Evolutionary conservation across 2,329 filamentous ascomycete genomes (phyloP).

Genomic region (Diaporthe sp.): DNA sequence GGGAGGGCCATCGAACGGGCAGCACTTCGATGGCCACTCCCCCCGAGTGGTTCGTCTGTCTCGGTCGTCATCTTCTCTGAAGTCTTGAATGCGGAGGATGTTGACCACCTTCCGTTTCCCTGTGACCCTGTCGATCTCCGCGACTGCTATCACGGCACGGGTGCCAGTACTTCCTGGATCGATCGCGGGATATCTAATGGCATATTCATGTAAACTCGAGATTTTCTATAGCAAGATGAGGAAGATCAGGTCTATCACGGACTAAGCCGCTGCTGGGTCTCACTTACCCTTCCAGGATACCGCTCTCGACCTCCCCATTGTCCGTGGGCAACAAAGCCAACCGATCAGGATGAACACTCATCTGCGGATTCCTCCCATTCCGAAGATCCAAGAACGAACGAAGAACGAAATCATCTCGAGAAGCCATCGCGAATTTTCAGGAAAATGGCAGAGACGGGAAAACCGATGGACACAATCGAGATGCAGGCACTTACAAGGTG

Average conservation of each 20-base stretch:
- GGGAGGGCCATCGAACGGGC: slow-evolving; percentile 25
- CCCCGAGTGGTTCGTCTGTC: background rate
- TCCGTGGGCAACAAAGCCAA: background rate
- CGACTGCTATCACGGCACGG: slow-evolving; percentile 4
- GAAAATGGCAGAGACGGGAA: background rate
- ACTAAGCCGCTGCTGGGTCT: background rate
- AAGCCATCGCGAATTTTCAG: background rate
- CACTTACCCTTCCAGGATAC: background rate
- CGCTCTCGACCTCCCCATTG: background rate
- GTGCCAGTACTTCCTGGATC: slow-evolving; percentile 22
- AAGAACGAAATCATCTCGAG: background rate
- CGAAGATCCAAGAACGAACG: background rate
- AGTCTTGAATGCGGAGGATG: background rate
- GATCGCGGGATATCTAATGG: background rate
- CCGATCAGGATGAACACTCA: background rate
- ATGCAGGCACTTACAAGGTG: too few relatives aligned
- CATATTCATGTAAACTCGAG: background rate
- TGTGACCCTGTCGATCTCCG: background rate
- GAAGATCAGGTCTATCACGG: too few relatives aligned
- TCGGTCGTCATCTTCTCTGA: background rate
- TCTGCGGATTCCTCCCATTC: background rate
- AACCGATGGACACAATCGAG: background rate
- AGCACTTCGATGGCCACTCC: slow-evolving; percentile 13
- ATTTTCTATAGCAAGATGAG: background rate
- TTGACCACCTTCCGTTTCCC: background rate